Percentiles rank a stretch among this genome's conserved stretches.
Evolutionary conservation across 768 basidiomycete species (phyloP).

Genomic region (Mycena rosella): DNA sequence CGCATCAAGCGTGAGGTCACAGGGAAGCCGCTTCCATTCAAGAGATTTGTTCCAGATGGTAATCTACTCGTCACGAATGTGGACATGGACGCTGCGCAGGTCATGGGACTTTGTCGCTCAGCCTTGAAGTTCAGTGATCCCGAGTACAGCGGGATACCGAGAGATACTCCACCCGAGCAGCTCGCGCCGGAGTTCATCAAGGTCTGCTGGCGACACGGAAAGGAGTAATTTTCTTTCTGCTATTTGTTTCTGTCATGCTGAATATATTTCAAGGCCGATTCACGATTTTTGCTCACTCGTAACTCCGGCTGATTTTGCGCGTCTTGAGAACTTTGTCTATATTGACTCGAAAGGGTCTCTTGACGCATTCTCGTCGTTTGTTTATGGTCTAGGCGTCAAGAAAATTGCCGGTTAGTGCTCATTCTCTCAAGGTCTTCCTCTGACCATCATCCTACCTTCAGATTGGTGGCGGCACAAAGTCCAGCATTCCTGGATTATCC

Average conservation of each 20-base stretch:
- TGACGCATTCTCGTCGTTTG: not conserved
- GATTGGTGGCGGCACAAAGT: not conserved
- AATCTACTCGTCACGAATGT: not conserved
- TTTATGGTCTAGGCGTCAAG: not conserved
- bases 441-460: not conserved
- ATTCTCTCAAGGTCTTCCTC: not conserved
- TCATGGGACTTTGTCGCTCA: not conserved
- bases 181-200: slow-evolving; percentile 1
- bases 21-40: not conserved
- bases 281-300: not conserved
- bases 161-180: not conserved
- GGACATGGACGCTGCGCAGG: slow-evolving; percentile 9
- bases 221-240: not conserved
- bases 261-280: not conserved
- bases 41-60: not conserved
- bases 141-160: not conserved
- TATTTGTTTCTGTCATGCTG: not conserved
- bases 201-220: not conserved
- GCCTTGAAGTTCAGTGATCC: slow-evolving; percentile 3
- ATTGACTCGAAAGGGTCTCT: slow-evolving; percentile 8
- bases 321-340: not conserved
- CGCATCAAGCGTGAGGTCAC: no score
- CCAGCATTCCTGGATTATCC: not conserved
- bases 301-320: not conserved
- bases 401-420: slow-evolving; percentile 5